Evolutionary conservation across 2,329 filamentous ascomycete genomes (phyloP).

Genomic region (Diaporthe ampelina): DNA sequence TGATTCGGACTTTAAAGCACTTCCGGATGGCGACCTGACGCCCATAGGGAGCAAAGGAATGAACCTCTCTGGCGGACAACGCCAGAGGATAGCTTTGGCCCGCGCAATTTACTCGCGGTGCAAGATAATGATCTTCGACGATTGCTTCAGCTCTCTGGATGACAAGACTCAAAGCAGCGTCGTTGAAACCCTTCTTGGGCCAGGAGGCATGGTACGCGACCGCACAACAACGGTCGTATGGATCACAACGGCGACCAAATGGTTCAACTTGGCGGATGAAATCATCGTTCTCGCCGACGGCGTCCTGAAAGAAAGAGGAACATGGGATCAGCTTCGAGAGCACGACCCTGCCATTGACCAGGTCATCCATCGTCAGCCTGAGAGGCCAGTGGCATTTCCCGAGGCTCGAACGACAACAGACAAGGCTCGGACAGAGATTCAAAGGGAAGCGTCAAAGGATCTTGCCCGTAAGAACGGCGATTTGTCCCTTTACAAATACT

Average conservation of each 20-base stretch:
- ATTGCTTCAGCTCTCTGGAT: conserved; percentile 54
- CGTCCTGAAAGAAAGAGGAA: conserved; percentile 55
- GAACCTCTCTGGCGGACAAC: conserved; percentile 46
- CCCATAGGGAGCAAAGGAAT: conserved; percentile 45
- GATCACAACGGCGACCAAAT: conserved; percentile 51
- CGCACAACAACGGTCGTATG: conserved; percentile 50
- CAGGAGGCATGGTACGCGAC: conserved; percentile 48
- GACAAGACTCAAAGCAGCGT: conserved; percentile 50
- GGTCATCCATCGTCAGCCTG: conserved; percentile 46
- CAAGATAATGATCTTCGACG: conserved; percentile 52
- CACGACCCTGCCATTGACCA: conserved; percentile 51
- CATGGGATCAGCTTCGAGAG: conserved; percentile 53
- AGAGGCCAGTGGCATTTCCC: not conserved
- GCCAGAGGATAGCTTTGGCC: conserved; percentile 51
- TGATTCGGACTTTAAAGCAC: conserved; percentile 44
- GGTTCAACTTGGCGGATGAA: conserved; percentile 57
- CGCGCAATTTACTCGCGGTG: conserved; percentile 51
- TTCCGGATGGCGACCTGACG: conserved; percentile 45
- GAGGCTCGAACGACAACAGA: conserved; percentile 2
- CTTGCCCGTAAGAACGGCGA: conserved; percentile 51
- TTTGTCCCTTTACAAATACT: conserved; percentile 54
- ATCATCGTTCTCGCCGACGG: conserved; percentile 56
- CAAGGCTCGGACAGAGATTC: not conserved
- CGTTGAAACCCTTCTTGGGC: conserved; percentile 49
- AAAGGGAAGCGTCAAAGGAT: conserved; percentile 35